Base-by-base conservation (phyloP, 495 filamentous ascomycete species). In the Penicillium simplicissimum region DNA sequence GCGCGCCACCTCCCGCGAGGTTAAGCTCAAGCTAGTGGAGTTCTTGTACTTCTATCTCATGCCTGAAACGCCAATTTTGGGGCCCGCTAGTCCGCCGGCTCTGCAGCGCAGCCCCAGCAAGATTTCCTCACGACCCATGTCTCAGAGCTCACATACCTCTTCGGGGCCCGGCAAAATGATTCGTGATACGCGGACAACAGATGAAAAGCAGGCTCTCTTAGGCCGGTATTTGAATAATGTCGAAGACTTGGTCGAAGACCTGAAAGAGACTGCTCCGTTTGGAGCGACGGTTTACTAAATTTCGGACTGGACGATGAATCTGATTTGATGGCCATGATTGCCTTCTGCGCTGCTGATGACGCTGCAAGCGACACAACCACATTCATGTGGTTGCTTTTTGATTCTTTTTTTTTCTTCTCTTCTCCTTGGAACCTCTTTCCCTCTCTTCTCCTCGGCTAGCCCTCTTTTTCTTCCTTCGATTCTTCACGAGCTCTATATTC, bases 31-130 rank as follows among this genome's bases (percentile, higher is more conserved):
- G 67, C 83, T 96, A 10, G 87, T 97, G 59, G 95, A 98, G 70
- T 97, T 98, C 72, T 77, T 98, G 6, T 96, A 98, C 76, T 97
- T 97, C 76, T 98, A 98, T 74, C 86, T 98, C 52, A 97, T 97
- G 88, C 92, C 93, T 33, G 95, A 98, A 75, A 86, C 83, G 1
- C 86, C 90, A 1, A 82, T 83, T 19, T 78, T 81, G 0, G 64
- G 68, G 4, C 63, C 58, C 2, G 42, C 67, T 69, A 82, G 52
- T 38, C 59, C 65, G n/a, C 67, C 79, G 40, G 76, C 85, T 54
- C 71, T 88, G 55, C 88, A 89, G 70, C 79, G 88, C 60, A 91
- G 85, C 69, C 89, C 90, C 10, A 91, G 85, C 66, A 93, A 92
- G 76, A 71, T 90, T 17, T 80, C 81, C 19, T 72, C 49, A 48